Percentiles rank a stretch among this genome's conserved stretches.
Evolutionary conservation across 345 rosid species (phyloP).

Genomic region (Excoecaria cochinchinensis): DNA sequence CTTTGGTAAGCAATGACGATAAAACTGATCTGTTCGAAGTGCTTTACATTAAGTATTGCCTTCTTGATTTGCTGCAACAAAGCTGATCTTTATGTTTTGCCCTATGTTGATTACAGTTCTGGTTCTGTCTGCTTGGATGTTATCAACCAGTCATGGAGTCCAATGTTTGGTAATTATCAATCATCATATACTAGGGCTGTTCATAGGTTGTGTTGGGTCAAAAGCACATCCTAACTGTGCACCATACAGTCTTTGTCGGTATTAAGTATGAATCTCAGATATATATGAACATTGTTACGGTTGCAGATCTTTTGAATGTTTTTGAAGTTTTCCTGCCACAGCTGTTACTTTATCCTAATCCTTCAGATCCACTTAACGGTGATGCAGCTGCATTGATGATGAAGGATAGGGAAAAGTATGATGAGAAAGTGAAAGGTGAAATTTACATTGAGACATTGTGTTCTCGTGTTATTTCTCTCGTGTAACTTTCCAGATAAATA

Average conservation of each 20-base stretch:
- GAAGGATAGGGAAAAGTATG: slow-evolving; percentile 59
- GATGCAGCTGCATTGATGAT: slow-evolving; percentile 77
- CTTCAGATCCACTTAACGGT: slow-evolving; percentile 67
- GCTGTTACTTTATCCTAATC: slow-evolving; percentile 67
- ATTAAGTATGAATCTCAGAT: neutral
- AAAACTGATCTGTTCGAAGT: neutral
- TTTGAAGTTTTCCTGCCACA: slow-evolving; percentile 76
- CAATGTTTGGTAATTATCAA: slow-evolving; percentile 61
- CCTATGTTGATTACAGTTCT: slow-evolving; percentile 41
- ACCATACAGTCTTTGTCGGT: neutral
- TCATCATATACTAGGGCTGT: neutral
- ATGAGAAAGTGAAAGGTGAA: slow-evolving; percentile 69
- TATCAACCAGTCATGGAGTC: slow-evolving; percentile 80
- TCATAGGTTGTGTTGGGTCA: neutral
- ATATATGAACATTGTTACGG: slow-evolving; percentile 8
- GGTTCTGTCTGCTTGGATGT: slow-evolving; percentile 78
- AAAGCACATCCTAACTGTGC: neutral
- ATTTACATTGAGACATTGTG: neutral
- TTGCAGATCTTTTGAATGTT: slow-evolving; percentile 65
- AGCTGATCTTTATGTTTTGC: neutral
- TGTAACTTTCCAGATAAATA: neutral
- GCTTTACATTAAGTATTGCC: neutral
- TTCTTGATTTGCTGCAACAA: neutral
- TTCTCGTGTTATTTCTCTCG: neutral
- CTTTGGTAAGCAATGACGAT: neutral